A percentile compares a stretch with the other conserved stretches of the same genome.
These are phyloP conservation scores for Sugiyamaella smithiae DNA, from an alignment of 805 yeast genomes.

Conservation along the genomic window DNA sequence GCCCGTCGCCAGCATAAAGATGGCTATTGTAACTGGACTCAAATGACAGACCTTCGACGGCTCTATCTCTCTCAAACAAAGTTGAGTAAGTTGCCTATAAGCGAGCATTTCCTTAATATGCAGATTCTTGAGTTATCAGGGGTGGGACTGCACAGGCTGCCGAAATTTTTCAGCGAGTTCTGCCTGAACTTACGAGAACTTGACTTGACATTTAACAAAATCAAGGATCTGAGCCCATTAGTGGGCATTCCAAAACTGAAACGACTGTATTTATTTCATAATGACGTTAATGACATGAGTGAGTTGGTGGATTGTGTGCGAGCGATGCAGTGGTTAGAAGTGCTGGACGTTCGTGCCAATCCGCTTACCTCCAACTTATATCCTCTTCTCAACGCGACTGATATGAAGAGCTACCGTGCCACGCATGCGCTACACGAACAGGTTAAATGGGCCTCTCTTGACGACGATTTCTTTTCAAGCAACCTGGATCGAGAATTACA, in stretches of 20 bases:
- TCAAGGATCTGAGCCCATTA: slow-evolving; percentile 28
- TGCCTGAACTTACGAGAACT: slow-evolving; percentile 34
- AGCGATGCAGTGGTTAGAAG: slow-evolving; percentile 21
- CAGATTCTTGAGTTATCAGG: slow-evolving; percentile 32
- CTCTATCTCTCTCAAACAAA: slow-evolving; percentile 42
- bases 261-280: slow-evolving; percentile 29
- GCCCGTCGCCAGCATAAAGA: slow-evolving; percentile 23
- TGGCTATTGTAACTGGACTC: slow-evolving; percentile 9
- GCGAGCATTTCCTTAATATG: slow-evolving; percentile 31
- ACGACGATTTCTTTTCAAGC: slow-evolving; percentile 6
- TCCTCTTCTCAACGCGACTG: slow-evolving; percentile 8
- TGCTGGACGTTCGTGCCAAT: slow-evolving; percentile 32
- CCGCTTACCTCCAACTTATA: slow-evolving; percentile 30
- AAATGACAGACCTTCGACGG: slow-evolving; percentile 32
- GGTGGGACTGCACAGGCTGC: slow-evolving; percentile 26
- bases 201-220: slow-evolving; percentile 32
- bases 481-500: background rate
- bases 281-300: slow-evolving; percentile 24
- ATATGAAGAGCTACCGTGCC: slow-evolving; percentile 6
- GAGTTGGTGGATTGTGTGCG: slow-evolving; percentile 22
- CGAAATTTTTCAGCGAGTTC: slow-evolving; percentile 25
- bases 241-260: slow-evolving; percentile 29
- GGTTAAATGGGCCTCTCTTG: slow-evolving; percentile 11
- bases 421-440: slow-evolving; percentile 8
- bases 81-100: slow-evolving; percentile 19